A percentile compares a stretch with the other conserved stretches of the same genome.
Conservation (phyloP, 1,139 yeast species). For the Saccharomyces hybrid region DNA sequence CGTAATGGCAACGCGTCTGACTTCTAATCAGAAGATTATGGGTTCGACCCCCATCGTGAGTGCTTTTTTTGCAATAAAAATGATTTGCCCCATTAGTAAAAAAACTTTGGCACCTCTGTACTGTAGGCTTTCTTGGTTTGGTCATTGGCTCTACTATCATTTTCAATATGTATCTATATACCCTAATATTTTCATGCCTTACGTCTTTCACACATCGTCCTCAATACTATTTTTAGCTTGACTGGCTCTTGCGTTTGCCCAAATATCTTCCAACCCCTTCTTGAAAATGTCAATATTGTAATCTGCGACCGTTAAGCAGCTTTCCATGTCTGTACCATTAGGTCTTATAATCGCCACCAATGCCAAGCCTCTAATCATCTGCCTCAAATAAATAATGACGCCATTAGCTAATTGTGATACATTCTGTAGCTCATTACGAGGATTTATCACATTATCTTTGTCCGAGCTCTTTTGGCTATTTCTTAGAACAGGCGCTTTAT, state of each 20-base stretch:
- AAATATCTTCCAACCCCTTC: conserved; percentile 70
- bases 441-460: conserved; percentile 10
- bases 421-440: conserved; percentile 44
- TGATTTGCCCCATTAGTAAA: background rate
- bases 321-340: conserved; percentile 45
- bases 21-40: conserved; percentile 54
- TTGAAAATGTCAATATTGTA: conserved; percentile 81
- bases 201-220: conserved; percentile 4
- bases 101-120: background rate
- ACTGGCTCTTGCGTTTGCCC: conserved; percentile 38
- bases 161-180: background rate
- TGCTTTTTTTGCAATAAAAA: conserved; percentile 24
- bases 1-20: conserved; percentile 58
- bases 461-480: conserved; percentile 10
- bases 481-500: conserved; percentile 35
- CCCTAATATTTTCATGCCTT: background rate
- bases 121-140: background rate
- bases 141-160: background rate
- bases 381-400: conserved; percentile 69
- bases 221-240: conserved; percentile 3
- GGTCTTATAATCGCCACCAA: conserved; percentile 78
- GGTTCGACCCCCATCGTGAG: conserved; percentile 56
- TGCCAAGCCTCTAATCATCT: conserved; percentile 90
- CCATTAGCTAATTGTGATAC: conserved; percentile 77
- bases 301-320: conserved; percentile 69